Evolutionary conservation across 495 filamentous ascomycete species (phyloP).

Genomic region (Umbilicaria muhlenbergii): DNA sequence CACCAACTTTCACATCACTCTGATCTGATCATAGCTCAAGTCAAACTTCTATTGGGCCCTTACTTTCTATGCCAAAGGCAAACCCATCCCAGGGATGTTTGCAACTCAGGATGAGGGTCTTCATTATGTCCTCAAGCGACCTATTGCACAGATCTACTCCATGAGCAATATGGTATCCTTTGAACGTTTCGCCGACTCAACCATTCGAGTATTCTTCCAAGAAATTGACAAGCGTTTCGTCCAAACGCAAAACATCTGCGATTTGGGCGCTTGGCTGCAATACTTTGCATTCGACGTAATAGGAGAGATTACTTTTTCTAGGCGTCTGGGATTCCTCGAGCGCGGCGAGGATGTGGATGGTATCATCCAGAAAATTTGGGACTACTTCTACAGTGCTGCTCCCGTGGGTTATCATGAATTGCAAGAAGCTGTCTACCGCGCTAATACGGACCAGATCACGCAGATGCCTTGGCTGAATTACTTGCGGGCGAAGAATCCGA

Average conservation of each 20-base stretch:
- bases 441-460: slow-evolving; percentile 11
- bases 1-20: slow-evolving; percentile 3
- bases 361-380: slow-evolving; percentile 15
- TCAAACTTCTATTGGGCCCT: slow-evolving; percentile 12
- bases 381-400: slow-evolving; percentile 14
- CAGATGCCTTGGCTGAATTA: slow-evolving; percentile 26
- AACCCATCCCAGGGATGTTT: slow-evolving; percentile 16
- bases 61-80: slow-evolving; percentile 9
- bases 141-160: slow-evolving; percentile 25
- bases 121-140: slow-evolving; percentile 23
- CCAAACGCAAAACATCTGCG: slow-evolving; percentile 6
- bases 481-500: slow-evolving; percentile 15
- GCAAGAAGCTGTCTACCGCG: neutral
- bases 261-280: slow-evolving; percentile 25
- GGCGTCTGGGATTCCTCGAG: slow-evolving; percentile 24
- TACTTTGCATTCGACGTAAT: slow-evolving; percentile 30
- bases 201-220: slow-evolving; percentile 10
- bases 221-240: slow-evolving; percentile 12
- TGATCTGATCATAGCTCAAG: neutral
- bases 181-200: neutral
- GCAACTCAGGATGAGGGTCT: slow-evolving; percentile 27
- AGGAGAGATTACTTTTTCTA: slow-evolving; percentile 21
- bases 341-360: slow-evolving; percentile 18
- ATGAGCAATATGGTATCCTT: slow-evolving; percentile 17
- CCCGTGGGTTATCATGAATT: slow-evolving; percentile 10